Evolutionary conservation across 192 early-diverging fungal species (phyloP).

Genomic region (Linnemannia zychae): DNA sequence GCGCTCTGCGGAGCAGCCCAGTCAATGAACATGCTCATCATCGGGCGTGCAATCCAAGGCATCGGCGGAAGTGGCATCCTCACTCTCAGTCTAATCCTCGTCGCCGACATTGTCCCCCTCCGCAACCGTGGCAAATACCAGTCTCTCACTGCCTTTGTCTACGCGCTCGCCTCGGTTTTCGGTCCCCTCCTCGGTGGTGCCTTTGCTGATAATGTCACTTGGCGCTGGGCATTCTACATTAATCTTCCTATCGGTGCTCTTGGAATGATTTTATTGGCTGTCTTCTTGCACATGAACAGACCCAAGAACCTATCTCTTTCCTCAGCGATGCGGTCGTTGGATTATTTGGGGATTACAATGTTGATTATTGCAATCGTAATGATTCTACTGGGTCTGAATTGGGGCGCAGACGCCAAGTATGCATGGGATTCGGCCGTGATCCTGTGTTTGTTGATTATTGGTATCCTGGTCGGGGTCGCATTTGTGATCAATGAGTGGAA

Average conservation of each 20-base stretch:
- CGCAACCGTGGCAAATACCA: slow-evolving; percentile 65
- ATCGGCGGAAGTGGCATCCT: slow-evolving; percentile 65
- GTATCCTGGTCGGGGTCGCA: slow-evolving; percentile 57
- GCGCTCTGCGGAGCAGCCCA: slow-evolving; percentile 69
- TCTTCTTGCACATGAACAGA: slow-evolving; percentile 69
- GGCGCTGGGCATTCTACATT: slow-evolving; percentile 79
- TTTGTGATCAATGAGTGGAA: slow-evolving; percentile 74
- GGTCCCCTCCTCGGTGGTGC: slow-evolving; percentile 72
- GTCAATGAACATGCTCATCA: slow-evolving; percentile 66
- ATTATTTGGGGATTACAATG: slow-evolving; percentile 70
- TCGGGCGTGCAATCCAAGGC: slow-evolving; percentile 64
- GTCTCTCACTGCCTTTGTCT: slow-evolving; percentile 62
- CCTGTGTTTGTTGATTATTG: slow-evolving; percentile 65
- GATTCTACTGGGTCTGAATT: slow-evolving; percentile 73
- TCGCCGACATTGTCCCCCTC: slow-evolving; percentile 68
- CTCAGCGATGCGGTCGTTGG: slow-evolving; percentile 70
- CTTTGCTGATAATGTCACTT: slow-evolving; percentile 60
- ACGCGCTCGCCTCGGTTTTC: slow-evolving; percentile 62
- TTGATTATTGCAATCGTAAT: slow-evolving; percentile 64
- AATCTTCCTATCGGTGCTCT: slow-evolving; percentile 84
- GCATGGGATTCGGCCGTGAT: slow-evolving; percentile 70
- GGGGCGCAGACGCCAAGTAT: slow-evolving; percentile 72
- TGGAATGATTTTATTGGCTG: slow-evolving; percentile 63
- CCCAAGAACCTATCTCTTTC: slow-evolving; percentile 53
- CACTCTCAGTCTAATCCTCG: slow-evolving; percentile 65